Percentiles rank a stretch among this genome's conserved stretches.
Evolutionary conservation across 176 grass and related monocot genomes (phyloP).

Genomic region (Typha latifolia): DNA sequence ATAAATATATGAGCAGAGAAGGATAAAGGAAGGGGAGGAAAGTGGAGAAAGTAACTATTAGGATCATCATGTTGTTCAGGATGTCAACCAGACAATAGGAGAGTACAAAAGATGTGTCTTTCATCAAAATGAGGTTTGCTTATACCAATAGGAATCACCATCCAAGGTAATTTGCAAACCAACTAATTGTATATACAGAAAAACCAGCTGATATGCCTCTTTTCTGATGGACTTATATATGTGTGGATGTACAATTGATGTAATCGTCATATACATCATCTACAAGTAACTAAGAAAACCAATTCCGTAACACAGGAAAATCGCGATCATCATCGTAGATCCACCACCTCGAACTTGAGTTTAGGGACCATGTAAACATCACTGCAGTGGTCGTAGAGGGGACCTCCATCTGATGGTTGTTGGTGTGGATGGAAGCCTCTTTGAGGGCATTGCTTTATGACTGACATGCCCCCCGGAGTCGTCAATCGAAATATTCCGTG

Average conservation of each 20-base stretch:
- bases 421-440: slow-evolving; percentile 47
- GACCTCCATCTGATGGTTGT: slow-evolving; percentile 32
- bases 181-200: background rate
- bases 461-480: slow-evolving; percentile 42
- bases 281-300: background rate
- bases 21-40: too few species aligned
- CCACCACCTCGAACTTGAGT: slow-evolving; percentile 40
- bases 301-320: background rate
- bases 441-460: slow-evolving; percentile 36
- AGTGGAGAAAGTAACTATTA: too few species aligned
- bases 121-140: too few species aligned
- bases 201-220: background rate
- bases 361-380: slow-evolving; percentile 41
- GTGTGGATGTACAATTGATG: slow-evolving; percentile 1
- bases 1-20: too few species aligned
- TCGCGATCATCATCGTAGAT: slow-evolving; percentile 31
- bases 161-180: too few species aligned
- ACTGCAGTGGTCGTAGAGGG: slow-evolving; percentile 33
- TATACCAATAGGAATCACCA: too few species aligned
- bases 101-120: too few species aligned
- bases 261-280: background rate
- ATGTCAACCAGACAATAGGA: too few species aligned
- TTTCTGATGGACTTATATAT: background rate
- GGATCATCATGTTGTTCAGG: too few species aligned
- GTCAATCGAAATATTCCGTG: slow-evolving; percentile 50